These are phyloP conservation scores for Chalara sp. DNA, from an alignment of 2,329 filamentous ascomycete genomes.

Conservation along the genomic window DNA sequence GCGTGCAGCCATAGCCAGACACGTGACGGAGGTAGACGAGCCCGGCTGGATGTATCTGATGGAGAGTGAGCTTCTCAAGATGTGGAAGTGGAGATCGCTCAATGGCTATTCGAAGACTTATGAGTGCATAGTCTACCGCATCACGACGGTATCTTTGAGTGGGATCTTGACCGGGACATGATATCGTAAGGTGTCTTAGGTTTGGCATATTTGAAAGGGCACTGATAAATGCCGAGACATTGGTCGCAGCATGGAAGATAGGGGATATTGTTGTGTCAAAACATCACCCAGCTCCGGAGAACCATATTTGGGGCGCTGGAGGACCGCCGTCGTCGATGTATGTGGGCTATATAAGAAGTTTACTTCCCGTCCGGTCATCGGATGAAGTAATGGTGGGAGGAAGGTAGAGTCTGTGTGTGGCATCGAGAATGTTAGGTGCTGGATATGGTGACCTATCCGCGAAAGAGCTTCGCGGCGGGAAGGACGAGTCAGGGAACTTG, in stretches of 20 bases:
- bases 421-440: constrained; percentile 71
- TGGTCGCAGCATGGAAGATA: constrained; percentile 82
- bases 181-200: constrained; percentile 67
- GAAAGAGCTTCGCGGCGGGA: constrained; percentile 67
- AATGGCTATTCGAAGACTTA: constrained; percentile 76
- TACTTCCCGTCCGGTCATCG: constrained; percentile 68
- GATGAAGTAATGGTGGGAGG: constrained; percentile 77
- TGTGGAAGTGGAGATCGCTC: constrained; percentile 63
- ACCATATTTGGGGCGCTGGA: constrained; percentile 69
- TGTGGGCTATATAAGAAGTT: constrained; percentile 78
- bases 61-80: constrained; percentile 65
- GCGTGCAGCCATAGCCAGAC: constrained; percentile 67
- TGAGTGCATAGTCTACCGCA: constrained; percentile 81
- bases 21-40: constrained; percentile 72
- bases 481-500: constrained; percentile 69
- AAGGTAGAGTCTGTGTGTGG: constrained; percentile 74
- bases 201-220: constrained; percentile 63
- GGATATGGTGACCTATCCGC: constrained; percentile 71
- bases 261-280: constrained; percentile 83
- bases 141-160: constrained; percentile 66
- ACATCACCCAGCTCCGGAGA: constrained; percentile 73
- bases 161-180: constrained; percentile 66
- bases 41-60: constrained; percentile 66
- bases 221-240: constrained; percentile 76
- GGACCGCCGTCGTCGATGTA: constrained; percentile 53